phyloP scores from a whole-genome alignment of 352 stramenopile species.

The Phytophthora europaea region DNA sequence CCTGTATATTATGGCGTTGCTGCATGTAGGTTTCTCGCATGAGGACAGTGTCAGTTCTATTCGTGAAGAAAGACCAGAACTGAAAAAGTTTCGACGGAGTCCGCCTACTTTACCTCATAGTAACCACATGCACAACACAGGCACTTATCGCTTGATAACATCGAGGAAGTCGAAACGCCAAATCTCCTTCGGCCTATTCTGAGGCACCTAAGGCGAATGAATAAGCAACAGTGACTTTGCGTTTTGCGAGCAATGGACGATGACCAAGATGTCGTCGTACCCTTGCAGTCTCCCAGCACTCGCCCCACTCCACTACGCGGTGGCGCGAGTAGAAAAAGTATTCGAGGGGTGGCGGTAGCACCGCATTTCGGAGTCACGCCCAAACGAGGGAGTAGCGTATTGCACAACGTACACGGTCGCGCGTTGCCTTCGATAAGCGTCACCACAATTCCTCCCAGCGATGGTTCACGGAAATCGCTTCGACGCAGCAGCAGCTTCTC shows the following conservation, averaged over 20 bases:
- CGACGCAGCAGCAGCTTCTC: constrained; percentile 25
- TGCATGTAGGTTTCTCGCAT: too few species aligned
- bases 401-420: constrained; percentile 29
- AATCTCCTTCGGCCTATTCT: not conserved
- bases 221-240: constrained; percentile 1
- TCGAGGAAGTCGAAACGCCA: not conserved
- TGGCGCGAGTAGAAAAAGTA: constrained; percentile 6
- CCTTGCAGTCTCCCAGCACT: constrained; percentile 2
- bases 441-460: not conserved
- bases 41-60: too few species aligned
- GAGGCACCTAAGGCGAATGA: not conserved
- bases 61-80: not conserved
- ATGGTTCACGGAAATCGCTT: not conserved
- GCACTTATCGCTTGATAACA: not conserved
- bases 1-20: too few species aligned
- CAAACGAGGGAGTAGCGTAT: constrained; percentile 28
- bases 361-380: constrained; percentile 12
- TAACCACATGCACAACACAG: not conserved
- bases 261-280: not conserved
- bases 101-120: not conserved
- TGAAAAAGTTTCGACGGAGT: not conserved
- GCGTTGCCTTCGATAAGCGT: not conserved
- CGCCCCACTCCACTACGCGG: not conserved
- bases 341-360: constrained; percentile 28
- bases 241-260: constrained; percentile 12